Conservation (phyloP, 192 early-diverging fungal genomes). For the Podila epicladia region DNA sequence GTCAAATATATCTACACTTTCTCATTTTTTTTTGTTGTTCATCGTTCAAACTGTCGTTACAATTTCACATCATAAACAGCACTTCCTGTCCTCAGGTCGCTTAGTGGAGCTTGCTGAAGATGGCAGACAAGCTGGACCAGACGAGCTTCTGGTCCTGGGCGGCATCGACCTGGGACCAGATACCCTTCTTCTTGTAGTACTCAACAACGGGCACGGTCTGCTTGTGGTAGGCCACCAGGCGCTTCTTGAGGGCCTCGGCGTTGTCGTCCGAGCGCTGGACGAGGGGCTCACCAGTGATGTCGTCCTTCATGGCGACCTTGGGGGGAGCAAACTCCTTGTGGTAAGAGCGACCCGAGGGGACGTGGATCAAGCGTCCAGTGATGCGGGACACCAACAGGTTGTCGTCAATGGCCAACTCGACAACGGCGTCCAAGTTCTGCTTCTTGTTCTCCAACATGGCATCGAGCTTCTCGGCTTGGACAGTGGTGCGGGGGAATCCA, state of each 20-base stretch:
- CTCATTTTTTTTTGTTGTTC: no score
- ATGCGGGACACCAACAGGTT: slow-evolving; percentile 93
- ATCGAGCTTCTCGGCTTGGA: slow-evolving; percentile 98
- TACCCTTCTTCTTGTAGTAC: slow-evolving; percentile 96
- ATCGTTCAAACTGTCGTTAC: background rate
- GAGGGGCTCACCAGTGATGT: slow-evolving; percentile 97
- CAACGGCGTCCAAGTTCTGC: slow-evolving; percentile 84
- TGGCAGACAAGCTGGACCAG: slow-evolving; percentile 89
- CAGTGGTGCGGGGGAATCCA: slow-evolving; percentile 98
- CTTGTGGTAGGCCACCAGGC: slow-evolving; percentile 86
- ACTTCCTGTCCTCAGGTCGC: background rate
- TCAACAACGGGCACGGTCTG: slow-evolving; percentile 84
- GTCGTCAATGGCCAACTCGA: slow-evolving; percentile 97
- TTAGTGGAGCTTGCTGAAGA: slow-evolving; percentile 68
- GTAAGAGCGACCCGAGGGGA: slow-evolving; percentile 93
- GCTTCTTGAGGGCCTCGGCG: slow-evolving; percentile 90
- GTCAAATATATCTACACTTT: no score
- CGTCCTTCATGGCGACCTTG: slow-evolving; percentile 90
- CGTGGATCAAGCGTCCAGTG: slow-evolving; percentile 96
- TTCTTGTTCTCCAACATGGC: slow-evolving; percentile 88
- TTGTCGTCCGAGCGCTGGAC: slow-evolving; percentile 99
- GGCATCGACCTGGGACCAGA: slow-evolving; percentile 94
- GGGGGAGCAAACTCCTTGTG: slow-evolving; percentile 97
- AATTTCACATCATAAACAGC: background rate
- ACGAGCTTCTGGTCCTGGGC: slow-evolving; percentile 88